Evolutionary conservation across 495 filamentous ascomycete genomes (phyloP).

Genomic region (Penicillium odoratum): DNA sequence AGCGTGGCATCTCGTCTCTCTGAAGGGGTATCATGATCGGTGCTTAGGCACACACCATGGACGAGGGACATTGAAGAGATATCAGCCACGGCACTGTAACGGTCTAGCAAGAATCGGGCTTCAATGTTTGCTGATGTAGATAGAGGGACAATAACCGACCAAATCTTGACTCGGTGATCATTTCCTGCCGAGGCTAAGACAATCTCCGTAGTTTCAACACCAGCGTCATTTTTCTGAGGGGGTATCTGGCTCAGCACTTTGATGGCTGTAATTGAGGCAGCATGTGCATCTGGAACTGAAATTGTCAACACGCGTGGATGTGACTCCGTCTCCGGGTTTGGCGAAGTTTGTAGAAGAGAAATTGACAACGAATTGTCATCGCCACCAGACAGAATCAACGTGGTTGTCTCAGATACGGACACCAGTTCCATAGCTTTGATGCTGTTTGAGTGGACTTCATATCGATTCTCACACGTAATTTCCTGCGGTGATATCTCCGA

Average conservation of each 20-base stretch:
- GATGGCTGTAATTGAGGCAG: constrained; percentile 73
- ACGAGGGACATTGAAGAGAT: constrained; percentile 49
- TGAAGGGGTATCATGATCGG: too few species aligned
- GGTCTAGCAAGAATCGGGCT: constrained; percentile 44
- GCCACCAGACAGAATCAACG: constrained; percentile 69
- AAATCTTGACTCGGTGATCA: constrained; percentile 79
- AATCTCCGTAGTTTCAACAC: constrained; percentile 13
- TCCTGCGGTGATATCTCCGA: constrained; percentile 18
- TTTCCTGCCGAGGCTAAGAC: constrained; percentile 66
- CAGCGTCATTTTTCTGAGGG: neutral
- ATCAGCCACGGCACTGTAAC: constrained; percentile 67
- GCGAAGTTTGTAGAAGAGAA: constrained; percentile 39
- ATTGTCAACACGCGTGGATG: constrained; percentile 40
- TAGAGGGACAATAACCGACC: constrained; percentile 53
- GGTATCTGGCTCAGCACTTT: constrained; percentile 37
- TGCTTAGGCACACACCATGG: neutral
- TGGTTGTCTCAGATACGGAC: constrained; percentile 27
- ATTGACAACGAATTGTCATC: constrained; percentile 79
- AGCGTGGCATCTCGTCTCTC: constrained; percentile 22
- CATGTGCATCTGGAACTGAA: constrained; percentile 72
- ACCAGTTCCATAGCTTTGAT: constrained; percentile 59
- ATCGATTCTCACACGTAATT: constrained; percentile 35
- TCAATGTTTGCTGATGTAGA: constrained; percentile 36
- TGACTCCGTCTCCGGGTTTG: neutral
- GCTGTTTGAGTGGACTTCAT: constrained; percentile 70